Evolutionary conservation across 352 stramenopile genomes (phyloP).

Genomic region (Globisporangium okanoganense): DNA sequence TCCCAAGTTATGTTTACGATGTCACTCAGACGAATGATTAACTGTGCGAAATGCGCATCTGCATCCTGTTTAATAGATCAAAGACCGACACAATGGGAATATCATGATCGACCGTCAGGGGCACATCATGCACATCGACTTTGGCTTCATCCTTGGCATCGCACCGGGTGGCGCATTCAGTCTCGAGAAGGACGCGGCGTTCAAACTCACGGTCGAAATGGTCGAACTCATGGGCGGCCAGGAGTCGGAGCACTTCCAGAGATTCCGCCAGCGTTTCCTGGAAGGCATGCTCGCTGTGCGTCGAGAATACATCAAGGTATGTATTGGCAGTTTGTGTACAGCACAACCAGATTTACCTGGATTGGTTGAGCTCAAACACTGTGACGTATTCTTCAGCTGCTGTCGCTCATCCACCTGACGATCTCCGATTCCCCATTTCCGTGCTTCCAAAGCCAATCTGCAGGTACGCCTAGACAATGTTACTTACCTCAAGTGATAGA

Average conservation of each 20-base stretch:
- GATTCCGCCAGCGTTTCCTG: slow-evolving; percentile 86
- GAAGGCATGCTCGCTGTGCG: slow-evolving; percentile 91
- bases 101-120: slow-evolving; percentile 92
- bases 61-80: slow-evolving; percentile 40
- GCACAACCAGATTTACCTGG: not conserved
- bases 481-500: not conserved
- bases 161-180: slow-evolving; percentile 91
- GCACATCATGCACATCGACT: slow-evolving; percentile 96
- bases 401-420: slow-evolving; percentile 90
- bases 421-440: slow-evolving; percentile 83
- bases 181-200: slow-evolving; percentile 90
- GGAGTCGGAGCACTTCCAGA: slow-evolving; percentile 64
- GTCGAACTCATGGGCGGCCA: slow-evolving; percentile 89
- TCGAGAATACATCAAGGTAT: slow-evolving; percentile 69
- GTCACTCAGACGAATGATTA: no score
- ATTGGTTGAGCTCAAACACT: not conserved
- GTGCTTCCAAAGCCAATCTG: slow-evolving; percentile 62
- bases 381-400: slow-evolving; percentile 24
- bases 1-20: not conserved
- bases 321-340: no score
- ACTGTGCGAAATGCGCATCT: no score
- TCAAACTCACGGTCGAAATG: slow-evolving; percentile 95
- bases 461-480: slow-evolving; percentile 15
- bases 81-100: slow-evolving; percentile 96
- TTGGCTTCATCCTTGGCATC: slow-evolving; percentile 95